Conservation (phyloP, 2,329 filamentous ascomycete genomes). For the Aspergillus ruber region DNA sequence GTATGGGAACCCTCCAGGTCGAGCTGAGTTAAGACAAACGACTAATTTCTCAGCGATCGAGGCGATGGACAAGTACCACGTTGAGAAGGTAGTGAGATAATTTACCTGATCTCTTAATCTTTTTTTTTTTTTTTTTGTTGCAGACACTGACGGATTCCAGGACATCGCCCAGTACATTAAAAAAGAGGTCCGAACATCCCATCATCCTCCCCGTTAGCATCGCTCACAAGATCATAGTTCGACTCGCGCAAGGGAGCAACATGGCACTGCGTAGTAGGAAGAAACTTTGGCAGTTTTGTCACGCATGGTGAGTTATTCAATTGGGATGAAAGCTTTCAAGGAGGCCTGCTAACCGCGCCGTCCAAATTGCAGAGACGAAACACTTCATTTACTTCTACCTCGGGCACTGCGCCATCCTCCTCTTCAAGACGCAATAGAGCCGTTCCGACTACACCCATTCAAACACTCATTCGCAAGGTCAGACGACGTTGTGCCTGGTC, state of each 20-base stretch:
- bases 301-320: constrained; percentile 68
- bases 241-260: constrained; percentile 95
- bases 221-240: constrained; percentile 56
- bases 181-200: constrained; percentile 61
- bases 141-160: constrained; percentile 48
- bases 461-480: neutral
- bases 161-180: constrained; percentile 96
- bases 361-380: constrained; percentile 69
- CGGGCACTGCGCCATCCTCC: constrained; percentile 92
- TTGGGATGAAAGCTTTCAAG: neutral
- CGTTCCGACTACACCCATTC: neutral
- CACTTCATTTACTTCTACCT: constrained; percentile 99
- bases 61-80: constrained; percentile 64
- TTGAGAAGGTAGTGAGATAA: constrained; percentile 61
- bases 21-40: constrained; percentile 6
- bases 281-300: constrained; percentile 98
- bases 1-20: constrained; percentile 49
- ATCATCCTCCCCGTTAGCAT: constrained; percentile 3
- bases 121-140: too few species aligned
- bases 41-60: constrained; percentile 53
- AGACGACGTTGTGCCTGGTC: neutral
- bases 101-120: constrained; percentile 1
- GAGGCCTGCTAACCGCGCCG: constrained; percentile 6
- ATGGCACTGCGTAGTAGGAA: constrained; percentile 98
- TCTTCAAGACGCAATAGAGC: constrained; percentile 91